Percentiles rank a stretch among this genome's conserved stretches.
These are phyloP conservation scores for Rhizopogon salebrosus DNA, from an alignment of 768 basidiomycete genomes.

Conservation along the genomic window DNA sequence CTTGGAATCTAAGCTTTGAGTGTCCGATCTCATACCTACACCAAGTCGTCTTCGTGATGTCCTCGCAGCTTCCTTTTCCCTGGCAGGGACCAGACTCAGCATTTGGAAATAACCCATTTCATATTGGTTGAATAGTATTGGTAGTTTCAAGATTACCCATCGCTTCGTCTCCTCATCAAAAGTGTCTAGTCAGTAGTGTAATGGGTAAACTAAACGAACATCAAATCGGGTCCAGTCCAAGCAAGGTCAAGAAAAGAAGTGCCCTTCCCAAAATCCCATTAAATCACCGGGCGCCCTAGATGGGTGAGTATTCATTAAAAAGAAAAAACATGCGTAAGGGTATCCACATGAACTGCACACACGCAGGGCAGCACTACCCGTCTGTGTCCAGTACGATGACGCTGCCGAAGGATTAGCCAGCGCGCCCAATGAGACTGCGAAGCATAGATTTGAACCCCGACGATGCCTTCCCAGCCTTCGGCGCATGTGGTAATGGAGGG, in stretches of 20 bases:
- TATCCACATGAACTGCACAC: neutral
- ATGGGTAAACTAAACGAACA: neutral
- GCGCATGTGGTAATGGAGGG: neutral
- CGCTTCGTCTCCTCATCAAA: neutral
- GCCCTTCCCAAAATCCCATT: neutral
- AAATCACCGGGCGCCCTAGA: neutral
- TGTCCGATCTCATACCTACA: neutral
- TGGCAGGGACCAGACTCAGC: too few relatives aligned
- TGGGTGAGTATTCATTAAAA: neutral
- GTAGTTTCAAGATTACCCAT: neutral
- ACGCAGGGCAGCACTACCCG: neutral
- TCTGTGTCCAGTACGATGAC: neutral
- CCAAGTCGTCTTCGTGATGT: neutral
- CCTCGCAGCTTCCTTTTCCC: neutral
- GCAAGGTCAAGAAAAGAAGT: neutral
- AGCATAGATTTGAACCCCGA: neutral
- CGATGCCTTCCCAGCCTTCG: neutral
- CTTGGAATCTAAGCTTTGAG: constrained; percentile 17
- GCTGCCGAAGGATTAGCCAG: neutral
- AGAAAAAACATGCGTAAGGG: neutral
- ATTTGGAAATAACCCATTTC: too few relatives aligned
- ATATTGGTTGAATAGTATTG: neutral
- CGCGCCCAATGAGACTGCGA: neutral
- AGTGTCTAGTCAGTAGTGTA: neutral
- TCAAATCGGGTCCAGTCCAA: neutral